Base-by-base conservation (phyloP, 208 protist genomes). In the Blastocrithidia nonstop region DNA sequence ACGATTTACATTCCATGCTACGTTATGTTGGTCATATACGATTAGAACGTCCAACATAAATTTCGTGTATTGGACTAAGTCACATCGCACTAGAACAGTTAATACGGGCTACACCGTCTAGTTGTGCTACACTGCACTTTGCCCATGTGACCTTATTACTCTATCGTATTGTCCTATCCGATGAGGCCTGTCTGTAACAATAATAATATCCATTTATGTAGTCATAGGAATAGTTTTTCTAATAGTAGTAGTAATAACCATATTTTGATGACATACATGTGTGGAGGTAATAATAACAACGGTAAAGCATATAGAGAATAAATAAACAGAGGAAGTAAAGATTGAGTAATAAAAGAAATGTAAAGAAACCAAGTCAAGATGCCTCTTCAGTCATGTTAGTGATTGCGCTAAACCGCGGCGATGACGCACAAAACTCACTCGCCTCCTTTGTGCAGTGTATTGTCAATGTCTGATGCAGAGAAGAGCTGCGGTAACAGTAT, bases 371-470 rank as follows among this genome's bases (percentile, higher is more conserved):
- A n/a, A n/a, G n/a, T n/a, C n/a, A n/a, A n/a, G n/a, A n/a, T n/a
- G n/a, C n/a, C n/a, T 41, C 46, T 15, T 40, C 53, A 11, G 58
- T 58, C 40, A 52, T 74, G 36, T 57, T 90, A n/a, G 73, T 90
- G 9, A 60, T 84, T 1, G 81, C 81, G 24, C 79, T 86, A 70
- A 54, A 47, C 48, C 66, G 57, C 13, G 64, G 71, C 1, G 81
- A 90, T 50, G 59, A 59, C 3, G 71, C 81, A 31, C 50, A 71
- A 35, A 59, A 66, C 19, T 43, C 60, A 21, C 71, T 90, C 27
- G 45, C 67, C 6, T 71, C 70, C 37, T 86, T 90, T 43, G 54
- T 82, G n/a, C 81, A 90, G 55, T 64, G 68, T 32, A 82, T 81
- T 47, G 63, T 84, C 43, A 86, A 90, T 39, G 52, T 80, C n/a